Evolutionary conservation across 257 asterid species (phyloP), one percentile per base, ranked within the genome.

Genomic region (Coffea eugenioides): DNA sequence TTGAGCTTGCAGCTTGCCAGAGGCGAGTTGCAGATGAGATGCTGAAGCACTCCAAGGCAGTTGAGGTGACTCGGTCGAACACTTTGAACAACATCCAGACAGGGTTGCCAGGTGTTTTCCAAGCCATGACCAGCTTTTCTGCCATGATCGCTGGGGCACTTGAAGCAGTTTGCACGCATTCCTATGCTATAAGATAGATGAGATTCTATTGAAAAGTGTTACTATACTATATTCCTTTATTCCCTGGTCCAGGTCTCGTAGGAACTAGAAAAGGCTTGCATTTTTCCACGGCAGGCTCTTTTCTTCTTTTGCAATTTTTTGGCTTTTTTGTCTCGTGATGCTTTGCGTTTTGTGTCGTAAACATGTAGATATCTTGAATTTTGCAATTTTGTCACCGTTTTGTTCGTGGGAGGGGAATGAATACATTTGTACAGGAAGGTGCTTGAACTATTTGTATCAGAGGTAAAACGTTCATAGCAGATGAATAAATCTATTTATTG

Each of bases 91-190:
- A 96, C 84, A 89, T 96, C 43, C 99, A 96, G 74, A 96, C 99
- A 0, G 99, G 99, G 18, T 76, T 96, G 87, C 99, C 99, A 0
- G 97, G 97, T 36, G 99, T 96, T 80, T 94, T 96, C 84, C 98
- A 94, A 85, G 98, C 99, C 16, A 89, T 96, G 98, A 90, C 97
- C 57, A 94, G 99, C 77, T 96, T 96, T 77, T 96, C 99, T 16
- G 88, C 89, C 16, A 77, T 96, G 85, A 86, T 94, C 77, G 87
- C 92, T 0, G 98, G 91, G 84, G 93, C 97, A 62, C 97, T 94
- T 23, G 97, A 85, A 85, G 80, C 89, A 4, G 99, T 89, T 39
- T 96, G 99, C 88, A 88, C 88, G 2, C 87, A 91, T 45, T 96
- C 99, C 54, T 96, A 96, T 82, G 87, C 97, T 51, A 94, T 96